These are phyloP conservation scores for Astrocystis sublimbata DNA, from an alignment of 495 filamentous ascomycete species.

Conservation along the genomic window DNA sequence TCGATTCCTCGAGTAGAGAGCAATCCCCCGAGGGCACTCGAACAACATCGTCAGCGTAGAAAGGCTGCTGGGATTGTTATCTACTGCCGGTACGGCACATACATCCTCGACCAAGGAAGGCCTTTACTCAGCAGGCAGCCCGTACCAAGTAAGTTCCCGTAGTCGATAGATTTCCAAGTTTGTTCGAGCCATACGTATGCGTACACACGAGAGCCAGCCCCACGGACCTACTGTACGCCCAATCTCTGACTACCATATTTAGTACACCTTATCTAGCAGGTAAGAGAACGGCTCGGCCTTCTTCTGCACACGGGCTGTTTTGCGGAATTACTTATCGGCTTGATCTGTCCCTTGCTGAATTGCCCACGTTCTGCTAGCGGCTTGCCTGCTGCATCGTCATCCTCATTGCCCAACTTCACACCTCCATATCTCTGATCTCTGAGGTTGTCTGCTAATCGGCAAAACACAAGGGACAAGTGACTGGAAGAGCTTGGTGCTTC, in stretches of 20 bases:
- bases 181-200: not conserved
- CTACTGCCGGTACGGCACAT: no score
- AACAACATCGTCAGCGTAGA: not conserved
- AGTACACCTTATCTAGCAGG: not conserved
- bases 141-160: no score
- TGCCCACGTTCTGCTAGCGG: not conserved
- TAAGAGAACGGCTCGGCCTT: not conserved
- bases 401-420: not conserved
- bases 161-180: not conserved
- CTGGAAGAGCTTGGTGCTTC: no score
- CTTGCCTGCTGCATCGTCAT: not conserved
- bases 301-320: not conserved
- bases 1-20: not conserved
- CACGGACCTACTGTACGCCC: not conserved
- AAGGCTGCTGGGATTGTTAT: not conserved
- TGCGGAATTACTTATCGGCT: not conserved
- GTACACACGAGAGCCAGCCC: not conserved
- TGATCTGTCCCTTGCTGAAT: not conserved
- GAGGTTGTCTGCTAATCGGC: not conserved
- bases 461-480: constrained; percentile 1
- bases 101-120: no score
- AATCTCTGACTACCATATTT: not conserved
- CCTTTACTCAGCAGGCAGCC: no score
- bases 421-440: no score
- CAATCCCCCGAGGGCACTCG: not conserved